Conservation (phyloP, 345 rosid species). For the Anastatica hierochuntica region DNA sequence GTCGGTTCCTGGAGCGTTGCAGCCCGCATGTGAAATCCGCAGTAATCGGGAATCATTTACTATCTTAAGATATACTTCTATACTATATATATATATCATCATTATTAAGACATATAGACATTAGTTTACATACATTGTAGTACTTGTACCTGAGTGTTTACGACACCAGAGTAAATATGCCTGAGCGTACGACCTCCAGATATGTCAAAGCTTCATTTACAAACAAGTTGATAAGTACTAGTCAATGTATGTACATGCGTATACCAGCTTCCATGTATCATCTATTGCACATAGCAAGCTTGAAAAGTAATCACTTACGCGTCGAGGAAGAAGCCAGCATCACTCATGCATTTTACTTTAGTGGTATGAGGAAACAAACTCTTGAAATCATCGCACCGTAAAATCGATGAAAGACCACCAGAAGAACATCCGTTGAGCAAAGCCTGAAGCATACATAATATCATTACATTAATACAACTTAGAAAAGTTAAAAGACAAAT, state of each 20-base stretch:
- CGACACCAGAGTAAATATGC: slow-evolving; percentile 58
- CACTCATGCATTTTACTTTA: slow-evolving; percentile 81
- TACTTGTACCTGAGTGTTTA: slow-evolving; percentile 52
- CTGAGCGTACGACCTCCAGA: slow-evolving; percentile 68
- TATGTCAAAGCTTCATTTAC: slow-evolving; percentile 52
- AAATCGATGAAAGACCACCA: slow-evolving; percentile 68
- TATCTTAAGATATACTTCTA: too few relatives aligned
- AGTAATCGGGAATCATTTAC: too few relatives aligned
- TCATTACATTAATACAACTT: background rate
- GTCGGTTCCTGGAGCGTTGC: too few relatives aligned
- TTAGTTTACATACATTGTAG: too few relatives aligned
- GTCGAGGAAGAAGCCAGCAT: slow-evolving; percentile 92
- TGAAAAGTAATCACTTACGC: slow-evolving; percentile 41
- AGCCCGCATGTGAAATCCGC: too few relatives aligned
- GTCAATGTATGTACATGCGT: too few relatives aligned
- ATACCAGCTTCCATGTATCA: background rate
- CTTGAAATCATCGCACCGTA: slow-evolving; percentile 57
- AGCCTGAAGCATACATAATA: slow-evolving; percentile 37
- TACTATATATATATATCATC: background rate
- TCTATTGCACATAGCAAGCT: background rate
- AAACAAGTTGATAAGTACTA: too few relatives aligned
- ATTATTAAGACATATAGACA: background rate
- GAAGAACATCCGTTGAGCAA: slow-evolving; percentile 95
- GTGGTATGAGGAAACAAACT: slow-evolving; percentile 45
- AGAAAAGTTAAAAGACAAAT: too few relatives aligned